Conservation (phyloP, 129 eudicot genomes). For the Kitagawia praeruptora region DNA sequence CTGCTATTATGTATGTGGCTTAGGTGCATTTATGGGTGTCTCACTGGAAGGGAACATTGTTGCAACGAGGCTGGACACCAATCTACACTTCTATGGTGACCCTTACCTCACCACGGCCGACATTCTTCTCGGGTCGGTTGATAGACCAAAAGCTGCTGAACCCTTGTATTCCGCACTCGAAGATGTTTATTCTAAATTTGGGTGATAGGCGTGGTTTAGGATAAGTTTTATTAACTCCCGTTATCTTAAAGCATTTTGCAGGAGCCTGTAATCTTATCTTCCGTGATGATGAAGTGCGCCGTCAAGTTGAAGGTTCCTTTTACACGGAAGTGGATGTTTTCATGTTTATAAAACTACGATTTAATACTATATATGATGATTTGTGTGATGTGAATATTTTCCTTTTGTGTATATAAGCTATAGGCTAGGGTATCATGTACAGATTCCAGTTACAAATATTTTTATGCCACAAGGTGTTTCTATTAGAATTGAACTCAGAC, state of each 20-base stretch:
- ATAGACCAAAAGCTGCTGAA: slow-evolving; percentile 92
- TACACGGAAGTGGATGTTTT: neutral
- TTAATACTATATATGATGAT: no score
- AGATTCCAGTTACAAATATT: neutral
- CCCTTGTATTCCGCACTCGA: slow-evolving; percentile 75
- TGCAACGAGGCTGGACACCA: slow-evolving; percentile 84
- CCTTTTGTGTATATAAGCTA: neutral
- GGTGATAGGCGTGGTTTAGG: slow-evolving; percentile 16
- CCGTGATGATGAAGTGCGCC: neutral
- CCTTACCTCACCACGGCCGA: slow-evolving; percentile 87
- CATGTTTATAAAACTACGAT: neutral
- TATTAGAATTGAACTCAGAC: neutral
- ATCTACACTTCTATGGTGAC: slow-evolving; percentile 84
- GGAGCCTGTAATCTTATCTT: neutral
- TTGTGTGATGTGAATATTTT: neutral
- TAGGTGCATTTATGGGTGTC: slow-evolving; percentile 97
- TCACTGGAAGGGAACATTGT: slow-evolving; percentile 90
- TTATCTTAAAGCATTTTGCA: neutral
- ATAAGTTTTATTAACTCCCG: neutral
- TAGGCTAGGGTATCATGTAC: neutral
- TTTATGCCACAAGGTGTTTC: neutral
- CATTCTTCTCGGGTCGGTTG: slow-evolving; percentile 78
- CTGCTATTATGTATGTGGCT: slow-evolving; percentile 1
- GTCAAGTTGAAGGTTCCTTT: neutral
- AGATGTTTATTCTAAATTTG: slow-evolving; percentile 46